Percentiles rank a stretch among this genome's conserved stretches.
Evolutionary conservation across 2,329 filamentous ascomycete species (phyloP).

Genomic region (Basipetospora chlamydospora): DNA sequence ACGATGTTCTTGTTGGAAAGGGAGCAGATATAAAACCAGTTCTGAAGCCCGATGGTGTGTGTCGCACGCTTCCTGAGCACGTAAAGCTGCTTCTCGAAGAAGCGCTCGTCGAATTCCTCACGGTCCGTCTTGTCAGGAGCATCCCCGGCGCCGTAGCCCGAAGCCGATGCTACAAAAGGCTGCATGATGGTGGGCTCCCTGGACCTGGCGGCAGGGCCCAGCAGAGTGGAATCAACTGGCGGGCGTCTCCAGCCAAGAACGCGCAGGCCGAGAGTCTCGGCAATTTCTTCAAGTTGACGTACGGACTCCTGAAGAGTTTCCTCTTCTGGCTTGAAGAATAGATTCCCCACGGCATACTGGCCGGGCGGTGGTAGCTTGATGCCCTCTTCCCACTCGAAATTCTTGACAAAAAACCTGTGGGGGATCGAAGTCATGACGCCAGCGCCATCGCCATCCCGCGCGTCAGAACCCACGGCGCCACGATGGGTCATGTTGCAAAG

Average conservation of each 20-base stretch:
- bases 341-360: conserved; percentile 91
- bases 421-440: conserved; percentile 99
- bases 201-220: conserved; percentile 84
- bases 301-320: conserved; percentile 87
- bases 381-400: conserved; percentile 83
- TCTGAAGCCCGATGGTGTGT: conserved; percentile 86
- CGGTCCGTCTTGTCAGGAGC: conserved; percentile 66
- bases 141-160: conserved; percentile 69
- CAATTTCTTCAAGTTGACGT: conserved; percentile 85
- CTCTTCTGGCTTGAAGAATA: conserved; percentile 96
- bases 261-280: conserved; percentile 71
- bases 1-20: conserved; percentile 97
- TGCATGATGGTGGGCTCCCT: conserved; percentile 91
- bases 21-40: conserved; percentile 98
- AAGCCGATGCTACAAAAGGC: conserved; percentile 81
- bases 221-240: conserved; percentile 80
- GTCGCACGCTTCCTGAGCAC: conserved; percentile 89
- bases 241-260: conserved; percentile 95
- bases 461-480: conserved; percentile 94
- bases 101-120: conserved; percentile 66
- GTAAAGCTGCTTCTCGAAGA: conserved; percentile 88
- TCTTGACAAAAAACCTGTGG: conserved; percentile 96
- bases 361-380: conserved; percentile 76
- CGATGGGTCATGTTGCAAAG: conserved; percentile 99
- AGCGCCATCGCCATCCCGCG: conserved; percentile 92